phyloP scores from a whole-genome alignment of 176 grass and related monocot species.

The Chrysopogon serrulatus region DNA sequence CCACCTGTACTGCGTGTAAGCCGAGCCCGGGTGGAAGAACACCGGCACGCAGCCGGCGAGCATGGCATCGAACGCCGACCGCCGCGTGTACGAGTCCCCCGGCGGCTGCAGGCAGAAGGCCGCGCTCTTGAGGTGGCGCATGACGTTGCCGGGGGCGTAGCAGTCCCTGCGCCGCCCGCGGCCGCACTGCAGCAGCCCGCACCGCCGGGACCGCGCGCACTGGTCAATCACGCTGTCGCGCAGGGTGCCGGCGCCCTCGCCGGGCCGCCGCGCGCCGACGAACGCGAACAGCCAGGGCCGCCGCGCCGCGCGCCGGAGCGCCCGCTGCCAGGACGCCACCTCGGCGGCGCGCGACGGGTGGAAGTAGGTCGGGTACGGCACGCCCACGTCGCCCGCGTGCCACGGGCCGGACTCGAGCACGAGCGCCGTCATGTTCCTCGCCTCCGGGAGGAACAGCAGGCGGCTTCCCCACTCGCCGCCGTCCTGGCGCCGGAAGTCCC shows the following conservation, averaged over 20 bases:
- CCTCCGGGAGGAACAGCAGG: slow-evolving; percentile 48
- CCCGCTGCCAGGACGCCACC: slow-evolving; percentile 47
- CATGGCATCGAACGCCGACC: slow-evolving; percentile 64
- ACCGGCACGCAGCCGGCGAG: slow-evolving; percentile 68
- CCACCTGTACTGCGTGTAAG: slow-evolving; percentile 58
- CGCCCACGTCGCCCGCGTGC: slow-evolving; percentile 24
- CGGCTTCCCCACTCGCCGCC: slow-evolving; percentile 57
- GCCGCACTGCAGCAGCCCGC: slow-evolving; percentile 46
- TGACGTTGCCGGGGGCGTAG: slow-evolving; percentile 27
- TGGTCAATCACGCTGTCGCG: slow-evolving; percentile 46
- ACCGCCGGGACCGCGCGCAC: slow-evolving; percentile 40
- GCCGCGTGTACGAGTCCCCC: slow-evolving; percentile 59
- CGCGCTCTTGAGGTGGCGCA: slow-evolving; percentile 48
- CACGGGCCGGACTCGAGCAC: slow-evolving; percentile 49
- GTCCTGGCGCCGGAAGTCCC: slow-evolving; percentile 53
- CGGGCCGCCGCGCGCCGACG: slow-evolving; percentile 22
- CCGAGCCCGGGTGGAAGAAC: slow-evolving; percentile 66
- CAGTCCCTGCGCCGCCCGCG: slow-evolving; percentile 29
- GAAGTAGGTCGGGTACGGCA: slow-evolving; percentile 82
- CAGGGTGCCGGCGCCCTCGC: neutral
- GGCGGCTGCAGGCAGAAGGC: slow-evolving; percentile 66
- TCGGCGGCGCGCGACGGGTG: slow-evolving; percentile 46
- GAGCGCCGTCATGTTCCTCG: slow-evolving; percentile 52
- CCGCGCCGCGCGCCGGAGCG: neutral
- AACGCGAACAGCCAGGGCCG: slow-evolving; percentile 68